Conservation (phyloP, 2,329 filamentous ascomycete species). For the Aureobasidium musti region DNA sequence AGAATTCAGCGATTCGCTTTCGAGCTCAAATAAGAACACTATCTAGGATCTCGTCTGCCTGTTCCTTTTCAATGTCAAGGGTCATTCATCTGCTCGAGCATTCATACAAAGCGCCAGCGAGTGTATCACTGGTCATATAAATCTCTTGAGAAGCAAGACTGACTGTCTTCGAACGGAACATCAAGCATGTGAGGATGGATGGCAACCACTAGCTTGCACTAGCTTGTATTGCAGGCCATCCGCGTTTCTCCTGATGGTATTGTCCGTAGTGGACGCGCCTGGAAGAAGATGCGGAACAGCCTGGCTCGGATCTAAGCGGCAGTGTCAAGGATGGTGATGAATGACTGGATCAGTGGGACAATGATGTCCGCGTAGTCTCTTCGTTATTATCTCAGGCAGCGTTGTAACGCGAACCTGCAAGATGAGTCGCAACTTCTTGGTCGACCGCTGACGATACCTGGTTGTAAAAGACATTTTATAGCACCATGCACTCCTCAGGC, state of each 20-base stretch:
- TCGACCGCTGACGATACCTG: background rate
- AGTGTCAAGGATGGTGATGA: too few species aligned
- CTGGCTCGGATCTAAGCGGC: too few species aligned
- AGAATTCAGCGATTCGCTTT: background rate
- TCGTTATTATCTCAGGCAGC: too few species aligned
- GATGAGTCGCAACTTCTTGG: slow-evolving; percentile 57
- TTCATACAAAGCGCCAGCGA: background rate
- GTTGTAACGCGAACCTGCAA: too few species aligned
- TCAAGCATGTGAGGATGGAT: slow-evolving; percentile 83
- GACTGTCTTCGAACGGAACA: slow-evolving; percentile 81
- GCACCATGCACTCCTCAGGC: too few species aligned
- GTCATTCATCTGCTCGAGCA: background rate
- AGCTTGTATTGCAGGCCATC: slow-evolving; percentile 65
- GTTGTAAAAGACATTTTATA: background rate
- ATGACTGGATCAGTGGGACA: too few species aligned
- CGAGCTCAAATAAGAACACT: too few species aligned
- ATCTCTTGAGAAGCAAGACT: slow-evolving; percentile 80
- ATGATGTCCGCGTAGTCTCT: too few species aligned
- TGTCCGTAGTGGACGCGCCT: slow-evolving; percentile 65
- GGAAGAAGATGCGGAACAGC: slow-evolving; percentile 50
- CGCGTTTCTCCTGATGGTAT: slow-evolving; percentile 39
- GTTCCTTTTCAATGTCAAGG: too few species aligned
- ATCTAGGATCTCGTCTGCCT: too few species aligned
- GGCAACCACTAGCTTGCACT: too few species aligned
- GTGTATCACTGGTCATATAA: slow-evolving; percentile 73